Evolutionary conservation across 352 stramenopile species (phyloP).

Genomic region (Globisporangium paddicum): DNA sequence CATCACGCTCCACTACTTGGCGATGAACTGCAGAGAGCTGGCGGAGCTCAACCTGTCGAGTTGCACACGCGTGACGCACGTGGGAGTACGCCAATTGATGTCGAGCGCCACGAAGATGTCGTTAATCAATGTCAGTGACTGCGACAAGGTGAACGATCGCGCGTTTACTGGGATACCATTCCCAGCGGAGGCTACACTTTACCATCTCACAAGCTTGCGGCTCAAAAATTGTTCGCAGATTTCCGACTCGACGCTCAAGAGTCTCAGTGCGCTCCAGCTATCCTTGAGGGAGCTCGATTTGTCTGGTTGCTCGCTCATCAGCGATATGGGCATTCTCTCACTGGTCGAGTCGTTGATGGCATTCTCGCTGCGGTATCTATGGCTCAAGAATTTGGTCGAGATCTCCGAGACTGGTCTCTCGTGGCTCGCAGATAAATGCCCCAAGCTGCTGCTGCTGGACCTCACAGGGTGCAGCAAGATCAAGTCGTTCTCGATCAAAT

Average conservation of each 20-base stretch:
- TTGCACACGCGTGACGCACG: slow-evolving; percentile 23
- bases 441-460: slow-evolving; percentile 53
- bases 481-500: slow-evolving; percentile 43
- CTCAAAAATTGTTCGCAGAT: slow-evolving; percentile 37
- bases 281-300: slow-evolving; percentile 78
- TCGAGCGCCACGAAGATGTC: slow-evolving; percentile 21
- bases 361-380: slow-evolving; percentile 51
- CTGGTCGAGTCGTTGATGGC: slow-evolving; percentile 45
- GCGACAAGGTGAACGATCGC: slow-evolving; percentile 35
- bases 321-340: slow-evolving; percentile 74
- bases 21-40: slow-evolving; percentile 16
- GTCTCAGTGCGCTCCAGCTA: slow-evolving; percentile 39
- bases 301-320: slow-evolving; percentile 61
- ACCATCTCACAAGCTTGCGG: slow-evolving; percentile 30
- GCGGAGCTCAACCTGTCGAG: slow-evolving; percentile 18
- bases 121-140: slow-evolving; percentile 22
- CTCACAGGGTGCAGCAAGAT: slow-evolving; percentile 49
- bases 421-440: slow-evolving; percentile 84
- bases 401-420: slow-evolving; percentile 77
- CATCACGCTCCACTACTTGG: slow-evolving; percentile 23
- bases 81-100: slow-evolving; percentile 21
- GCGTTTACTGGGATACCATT: slow-evolving; percentile 16
- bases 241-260: slow-evolving; percentile 36
- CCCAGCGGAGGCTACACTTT: not conserved
- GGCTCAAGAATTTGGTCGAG: slow-evolving; percentile 49